A percentile compares a stretch with the other conserved stretches of the same genome.
Conservation (phyloP, 2,329 filamentous ascomycete genomes). For the Waltergamsia citrina region DNA sequence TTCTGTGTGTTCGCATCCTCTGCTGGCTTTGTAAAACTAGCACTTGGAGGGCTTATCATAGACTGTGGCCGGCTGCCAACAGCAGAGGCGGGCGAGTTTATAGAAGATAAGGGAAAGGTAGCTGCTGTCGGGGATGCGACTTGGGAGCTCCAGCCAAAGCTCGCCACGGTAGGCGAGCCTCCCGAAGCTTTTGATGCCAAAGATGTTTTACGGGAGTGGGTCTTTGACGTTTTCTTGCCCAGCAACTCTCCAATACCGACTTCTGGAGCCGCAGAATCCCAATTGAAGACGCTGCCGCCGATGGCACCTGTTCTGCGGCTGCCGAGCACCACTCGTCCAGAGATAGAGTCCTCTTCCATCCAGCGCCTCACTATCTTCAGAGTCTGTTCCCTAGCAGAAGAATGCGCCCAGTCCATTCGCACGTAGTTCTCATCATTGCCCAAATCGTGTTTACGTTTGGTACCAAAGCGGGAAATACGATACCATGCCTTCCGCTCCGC, state of each 20-base stretch:
- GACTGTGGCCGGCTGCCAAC: slow-evolving; percentile 8
- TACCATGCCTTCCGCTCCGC: slow-evolving; percentile 58
- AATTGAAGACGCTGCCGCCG: slow-evolving; percentile 47
- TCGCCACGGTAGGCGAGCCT: slow-evolving; percentile 14
- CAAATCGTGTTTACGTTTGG: slow-evolving; percentile 43
- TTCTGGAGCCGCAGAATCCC: slow-evolving; percentile 44
- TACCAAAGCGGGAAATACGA: slow-evolving; percentile 50
- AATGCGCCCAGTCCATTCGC: slow-evolving; percentile 47
- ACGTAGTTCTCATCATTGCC: slow-evolving; percentile 52
- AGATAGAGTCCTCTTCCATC: slow-evolving; percentile 56
- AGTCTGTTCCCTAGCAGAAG: slow-evolving; percentile 41
- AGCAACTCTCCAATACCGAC: slow-evolving; percentile 34
- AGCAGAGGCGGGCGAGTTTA: background rate
- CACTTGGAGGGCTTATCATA: slow-evolving; percentile 2
- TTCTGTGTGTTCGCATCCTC: background rate
- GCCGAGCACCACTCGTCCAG: slow-evolving; percentile 33
- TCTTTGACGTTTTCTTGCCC: slow-evolving; percentile 7
- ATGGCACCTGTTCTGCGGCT: slow-evolving; percentile 22
- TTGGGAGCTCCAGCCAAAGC: slow-evolving; percentile 20
- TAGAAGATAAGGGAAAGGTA: slow-evolving; percentile 7
- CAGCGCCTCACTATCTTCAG: slow-evolving; percentile 52
- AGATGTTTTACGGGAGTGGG: slow-evolving; percentile 13
- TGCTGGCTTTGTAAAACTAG: background rate
- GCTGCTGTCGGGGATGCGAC: slow-evolving; percentile 4
- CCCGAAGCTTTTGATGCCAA: slow-evolving; percentile 11